Conservation (phyloP, 805 yeast genomes). For the Myxozyma udenii region DNA sequence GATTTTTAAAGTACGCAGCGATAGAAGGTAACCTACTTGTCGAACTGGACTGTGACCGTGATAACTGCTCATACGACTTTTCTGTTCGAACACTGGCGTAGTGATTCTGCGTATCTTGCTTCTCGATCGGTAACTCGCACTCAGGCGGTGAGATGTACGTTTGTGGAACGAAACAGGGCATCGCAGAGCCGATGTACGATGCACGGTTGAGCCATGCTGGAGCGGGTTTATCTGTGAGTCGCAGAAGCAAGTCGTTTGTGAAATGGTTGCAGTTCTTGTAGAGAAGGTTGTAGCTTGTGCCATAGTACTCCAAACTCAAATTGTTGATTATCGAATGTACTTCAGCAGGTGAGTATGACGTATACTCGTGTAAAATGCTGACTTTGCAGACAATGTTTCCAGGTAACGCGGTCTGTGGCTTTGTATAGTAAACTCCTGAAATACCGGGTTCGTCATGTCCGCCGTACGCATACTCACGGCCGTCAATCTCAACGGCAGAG, state of each 20-base stretch:
- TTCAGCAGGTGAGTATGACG: slow-evolving; percentile 23
- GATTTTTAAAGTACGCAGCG: neutral
- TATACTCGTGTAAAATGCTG: slow-evolving; percentile 21
- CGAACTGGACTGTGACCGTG: neutral
- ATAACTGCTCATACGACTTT: slow-evolving; percentile 12
- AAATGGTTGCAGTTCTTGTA: slow-evolving; percentile 29
- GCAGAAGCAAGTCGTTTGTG: slow-evolving; percentile 17
- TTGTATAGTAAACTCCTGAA: slow-evolving; percentile 28
- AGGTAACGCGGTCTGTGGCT: slow-evolving; percentile 22
- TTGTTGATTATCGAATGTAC: slow-evolving; percentile 26
- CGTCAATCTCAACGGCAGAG: slow-evolving; percentile 30
- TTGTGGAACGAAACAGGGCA: slow-evolving; percentile 26
- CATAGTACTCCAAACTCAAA: slow-evolving; percentile 23
- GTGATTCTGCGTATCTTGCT: neutral
- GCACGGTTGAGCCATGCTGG: slow-evolving; percentile 30
- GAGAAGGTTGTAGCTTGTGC: slow-evolving; percentile 27
- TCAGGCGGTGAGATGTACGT: slow-evolving; percentile 21
- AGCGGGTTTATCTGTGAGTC: slow-evolving; percentile 18
- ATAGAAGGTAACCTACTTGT: neutral
- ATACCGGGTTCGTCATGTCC: slow-evolving; percentile 28
- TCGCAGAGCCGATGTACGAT: slow-evolving; percentile 18
- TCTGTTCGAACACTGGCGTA: neutral
- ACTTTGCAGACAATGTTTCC: slow-evolving; percentile 23
- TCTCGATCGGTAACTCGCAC: slow-evolving; percentile 6
- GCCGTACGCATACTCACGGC: slow-evolving; percentile 29